Conservation (phyloP, 2,329 filamentous ascomycete species). For the Xylariaceae sp. region DNA sequence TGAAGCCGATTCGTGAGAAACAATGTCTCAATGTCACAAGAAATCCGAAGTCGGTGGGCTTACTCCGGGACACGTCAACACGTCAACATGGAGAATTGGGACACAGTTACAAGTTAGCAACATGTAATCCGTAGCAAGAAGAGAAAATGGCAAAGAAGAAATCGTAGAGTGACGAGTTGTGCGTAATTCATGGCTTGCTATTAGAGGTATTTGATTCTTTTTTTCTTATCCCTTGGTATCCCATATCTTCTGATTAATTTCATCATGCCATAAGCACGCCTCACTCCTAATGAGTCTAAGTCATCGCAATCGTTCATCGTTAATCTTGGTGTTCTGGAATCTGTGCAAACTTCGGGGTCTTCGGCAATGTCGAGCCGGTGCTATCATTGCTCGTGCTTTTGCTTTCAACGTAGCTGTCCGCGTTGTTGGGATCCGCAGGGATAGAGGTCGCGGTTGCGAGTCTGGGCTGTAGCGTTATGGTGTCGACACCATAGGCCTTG, state of each 20-base stretch:
- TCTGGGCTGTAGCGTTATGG: conserved; percentile 65
- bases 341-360: conserved; percentile 20
- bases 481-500: conserved; percentile 69
- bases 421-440: neutral
- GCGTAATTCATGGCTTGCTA: too few relatives aligned
- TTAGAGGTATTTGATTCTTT: too few relatives aligned
- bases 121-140: too few relatives aligned
- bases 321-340: neutral
- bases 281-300: neutral
- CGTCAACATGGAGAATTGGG: too few relatives aligned
- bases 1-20: neutral
- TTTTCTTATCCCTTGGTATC: neutral
- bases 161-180: too few relatives aligned
- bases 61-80: too few relatives aligned
- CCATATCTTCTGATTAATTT: neutral
- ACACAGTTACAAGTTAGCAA: too few relatives aligned
- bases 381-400: conserved; percentile 3
- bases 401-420: conserved; percentile 1
- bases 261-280: neutral
- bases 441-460: conserved; percentile 18
- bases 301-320: neutral
- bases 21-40: neutral
- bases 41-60: neutral
- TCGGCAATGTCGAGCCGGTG: conserved; percentile 27
- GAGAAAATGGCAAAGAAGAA: too few relatives aligned